Conservation (phyloP, 768 basidiomycete species). For the Mycena filopes region DNA sequence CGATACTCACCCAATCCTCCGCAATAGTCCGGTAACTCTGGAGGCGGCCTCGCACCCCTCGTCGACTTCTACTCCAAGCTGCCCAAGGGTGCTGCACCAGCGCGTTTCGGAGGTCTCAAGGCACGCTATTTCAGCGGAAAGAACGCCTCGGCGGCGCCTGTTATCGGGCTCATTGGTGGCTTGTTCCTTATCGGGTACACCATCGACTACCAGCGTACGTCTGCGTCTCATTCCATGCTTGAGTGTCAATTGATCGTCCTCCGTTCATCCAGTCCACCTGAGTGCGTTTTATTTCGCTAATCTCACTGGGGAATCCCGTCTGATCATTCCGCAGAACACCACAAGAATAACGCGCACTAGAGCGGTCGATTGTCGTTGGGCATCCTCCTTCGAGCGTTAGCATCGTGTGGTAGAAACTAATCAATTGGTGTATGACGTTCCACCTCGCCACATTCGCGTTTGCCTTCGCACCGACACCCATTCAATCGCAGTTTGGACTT, state of each 20-base stretch:
- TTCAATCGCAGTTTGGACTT: too few relatives aligned
- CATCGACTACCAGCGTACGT: slow-evolving; percentile 90
- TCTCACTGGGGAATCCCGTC: background rate
- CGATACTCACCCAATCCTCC: slow-evolving; percentile 1
- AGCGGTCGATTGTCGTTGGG: background rate
- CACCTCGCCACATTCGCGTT: too few relatives aligned
- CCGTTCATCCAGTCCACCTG: slow-evolving; percentile 72
- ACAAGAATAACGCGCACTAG: slow-evolving; percentile 92
- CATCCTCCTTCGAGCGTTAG: slow-evolving; percentile 1
- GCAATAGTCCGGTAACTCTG: slow-evolving; percentile 79
- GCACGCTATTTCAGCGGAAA: slow-evolving; percentile 86
- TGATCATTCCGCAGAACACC: slow-evolving; percentile 69
- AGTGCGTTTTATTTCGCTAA: slow-evolving; percentile 60
- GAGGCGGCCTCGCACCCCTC: slow-evolving; percentile 82
- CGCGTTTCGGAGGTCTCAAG: slow-evolving; percentile 75
- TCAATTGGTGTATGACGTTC: background rate
- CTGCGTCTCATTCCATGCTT: slow-evolving; percentile 24
- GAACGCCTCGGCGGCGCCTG: slow-evolving; percentile 82
- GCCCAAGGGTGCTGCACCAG: slow-evolving; percentile 85
- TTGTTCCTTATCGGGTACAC: slow-evolving; percentile 87
- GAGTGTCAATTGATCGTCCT: slow-evolving; percentile 6
- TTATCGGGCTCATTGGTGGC: slow-evolving; percentile 70
- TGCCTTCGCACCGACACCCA: background rate
- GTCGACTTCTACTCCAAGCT: slow-evolving; percentile 98
- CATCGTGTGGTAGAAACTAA: background rate